A percentile compares a stretch with the other conserved stretches of the same genome.
These are phyloP conservation scores for Solanum sitiens DNA, from an alignment of 257 asterid species.

Conservation along the genomic window DNA sequence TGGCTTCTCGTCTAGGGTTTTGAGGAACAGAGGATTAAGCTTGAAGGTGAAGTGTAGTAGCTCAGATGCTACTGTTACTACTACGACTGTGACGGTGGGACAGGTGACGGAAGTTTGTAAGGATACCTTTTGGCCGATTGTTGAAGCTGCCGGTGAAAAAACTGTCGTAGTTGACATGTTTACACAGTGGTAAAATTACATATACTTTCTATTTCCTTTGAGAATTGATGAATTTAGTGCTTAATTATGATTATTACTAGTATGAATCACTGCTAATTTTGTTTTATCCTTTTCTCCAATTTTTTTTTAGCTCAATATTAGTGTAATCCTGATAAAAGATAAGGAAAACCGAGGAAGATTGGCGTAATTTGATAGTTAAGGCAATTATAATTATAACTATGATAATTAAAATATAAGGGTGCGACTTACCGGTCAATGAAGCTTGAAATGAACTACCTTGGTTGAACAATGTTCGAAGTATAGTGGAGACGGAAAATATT, in stretches of 20 bases:
- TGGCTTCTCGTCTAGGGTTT: constrained; percentile 10
- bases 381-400: not conserved
- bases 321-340: not conserved
- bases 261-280: not conserved
- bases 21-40: constrained; percentile 18
- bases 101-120: constrained; percentile 51
- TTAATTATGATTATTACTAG: not conserved
- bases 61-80: constrained; percentile 36
- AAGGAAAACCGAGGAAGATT: too few species aligned
- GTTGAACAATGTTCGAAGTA: not conserved
- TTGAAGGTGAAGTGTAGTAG: constrained; percentile 27
- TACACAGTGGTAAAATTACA: constrained; percentile 60
- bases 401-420: not conserved
- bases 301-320: not conserved
- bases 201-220: not conserved
- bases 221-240: not conserved
- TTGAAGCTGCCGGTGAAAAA: constrained; percentile 65
- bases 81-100: constrained; percentile 35
- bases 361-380: not conserved
- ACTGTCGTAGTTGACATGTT: constrained; percentile 75
- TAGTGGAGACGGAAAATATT: not conserved
- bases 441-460: not conserved
- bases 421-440: not conserved
- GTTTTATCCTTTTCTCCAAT: not conserved
- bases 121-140: constrained; percentile 80